A percentile compares a stretch with the other conserved stretches of the same genome.
Evolutionary conservation across 495 filamentous ascomycete species (phyloP).

Genomic region (Lentithecium fluviatile): DNA sequence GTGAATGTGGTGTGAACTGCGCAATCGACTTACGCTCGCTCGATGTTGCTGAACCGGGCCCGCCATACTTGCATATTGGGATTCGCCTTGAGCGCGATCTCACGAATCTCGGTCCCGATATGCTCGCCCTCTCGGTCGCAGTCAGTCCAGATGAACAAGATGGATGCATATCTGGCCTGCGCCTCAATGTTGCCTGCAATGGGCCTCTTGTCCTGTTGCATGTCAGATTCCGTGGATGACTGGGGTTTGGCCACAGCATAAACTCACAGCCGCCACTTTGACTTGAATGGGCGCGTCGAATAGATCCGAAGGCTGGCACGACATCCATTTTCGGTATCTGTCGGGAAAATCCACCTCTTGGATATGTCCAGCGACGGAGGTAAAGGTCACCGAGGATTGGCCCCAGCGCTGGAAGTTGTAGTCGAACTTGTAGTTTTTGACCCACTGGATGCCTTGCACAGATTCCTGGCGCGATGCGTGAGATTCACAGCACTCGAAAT

Average conservation of each 20-base stretch:
- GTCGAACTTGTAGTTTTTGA: constrained; percentile 92
- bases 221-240: constrained; percentile 6
- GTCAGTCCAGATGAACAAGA: constrained; percentile 96
- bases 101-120: constrained; percentile 89
- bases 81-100: constrained; percentile 74
- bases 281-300: constrained; percentile 79
- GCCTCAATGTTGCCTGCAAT: constrained; percentile 82
- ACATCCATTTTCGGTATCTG: constrained; percentile 72
- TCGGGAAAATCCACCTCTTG: constrained; percentile 67
- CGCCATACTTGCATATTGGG: constrained; percentile 72
- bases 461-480: constrained; percentile 46
- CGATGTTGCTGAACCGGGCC: constrained; percentile 93
- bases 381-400: constrained; percentile 81
- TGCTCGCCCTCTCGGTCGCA: constrained; percentile 97
- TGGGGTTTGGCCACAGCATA: background rate
- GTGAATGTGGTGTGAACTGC: background rate
- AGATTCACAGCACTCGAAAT: background rate
- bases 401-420: constrained; percentile 89
- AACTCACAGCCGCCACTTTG: constrained; percentile 59
- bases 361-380: constrained; percentile 84
- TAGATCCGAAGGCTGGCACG: constrained; percentile 71
- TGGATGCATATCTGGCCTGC: constrained; percentile 66
- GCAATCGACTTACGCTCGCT: constrained; percentile 68
- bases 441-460: constrained; percentile 66
- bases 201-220: constrained; percentile 65